phyloP scores from a whole-genome alignment of 2,329 filamentous ascomycete species.

The Hortaea sp. region DNA sequence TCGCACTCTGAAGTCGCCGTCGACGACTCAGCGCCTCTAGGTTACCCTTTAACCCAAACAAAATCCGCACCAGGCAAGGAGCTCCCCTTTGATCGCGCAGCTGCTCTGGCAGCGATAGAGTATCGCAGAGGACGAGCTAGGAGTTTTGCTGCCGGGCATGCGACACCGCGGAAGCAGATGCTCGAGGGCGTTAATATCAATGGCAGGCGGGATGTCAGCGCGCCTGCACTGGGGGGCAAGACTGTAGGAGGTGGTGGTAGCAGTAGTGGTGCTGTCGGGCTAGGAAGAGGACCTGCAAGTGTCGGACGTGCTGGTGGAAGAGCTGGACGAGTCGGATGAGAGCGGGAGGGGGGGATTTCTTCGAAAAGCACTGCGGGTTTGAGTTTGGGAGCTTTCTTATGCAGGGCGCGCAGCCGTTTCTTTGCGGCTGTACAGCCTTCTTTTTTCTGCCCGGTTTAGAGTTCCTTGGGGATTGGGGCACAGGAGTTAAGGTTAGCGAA shows the following conservation, averaged over 20 bases:
- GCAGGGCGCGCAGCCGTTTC: too few relatives aligned
- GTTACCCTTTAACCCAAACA: background rate
- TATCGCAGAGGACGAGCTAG: conserved; percentile 61
- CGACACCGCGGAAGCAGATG: conserved; percentile 52
- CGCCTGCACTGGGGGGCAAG: conserved; percentile 26
- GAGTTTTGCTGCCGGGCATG: conserved; percentile 54
- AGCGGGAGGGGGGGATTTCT: background rate
- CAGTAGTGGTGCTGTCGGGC: conserved; percentile 4
- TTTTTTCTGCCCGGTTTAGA: too few relatives aligned
- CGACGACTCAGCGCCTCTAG: conserved; percentile 2
- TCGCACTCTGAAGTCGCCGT: conserved; percentile 3
- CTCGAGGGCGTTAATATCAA: conserved; percentile 36
- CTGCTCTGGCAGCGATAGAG: conserved; percentile 65
- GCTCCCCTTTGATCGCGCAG: conserved; percentile 47
- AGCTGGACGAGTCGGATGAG: background rate
- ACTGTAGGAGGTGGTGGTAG: conserved; percentile 1
- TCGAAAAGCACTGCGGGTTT: too few relatives aligned
- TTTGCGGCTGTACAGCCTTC: too few relatives aligned
- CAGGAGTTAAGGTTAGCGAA: too few relatives aligned
- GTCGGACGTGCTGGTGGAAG: background rate
- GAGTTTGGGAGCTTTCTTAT: too few relatives aligned
- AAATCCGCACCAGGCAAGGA: conserved; percentile 5
- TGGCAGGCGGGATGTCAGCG: conserved; percentile 38
- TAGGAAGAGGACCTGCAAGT: background rate
- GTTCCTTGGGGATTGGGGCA: too few relatives aligned